Evolutionary conservation across 306 rosid species (phyloP).

Genomic region (Medicago ruthenica): DNA sequence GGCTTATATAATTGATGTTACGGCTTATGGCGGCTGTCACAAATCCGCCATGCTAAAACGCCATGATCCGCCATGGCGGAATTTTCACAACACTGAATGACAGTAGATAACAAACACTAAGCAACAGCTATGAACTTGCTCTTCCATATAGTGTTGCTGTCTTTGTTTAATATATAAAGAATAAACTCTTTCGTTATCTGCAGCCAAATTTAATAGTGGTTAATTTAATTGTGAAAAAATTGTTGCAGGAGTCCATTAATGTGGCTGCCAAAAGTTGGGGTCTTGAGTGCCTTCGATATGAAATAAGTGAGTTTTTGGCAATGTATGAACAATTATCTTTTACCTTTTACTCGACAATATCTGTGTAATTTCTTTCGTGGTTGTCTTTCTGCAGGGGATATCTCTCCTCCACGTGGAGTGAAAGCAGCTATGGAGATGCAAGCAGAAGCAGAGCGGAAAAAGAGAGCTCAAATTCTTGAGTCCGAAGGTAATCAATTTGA

Average conservation of each 20-base stretch:
- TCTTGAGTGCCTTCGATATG: conserved; percentile 92
- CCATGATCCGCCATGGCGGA: background rate
- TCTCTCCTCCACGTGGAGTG: conserved; percentile 96
- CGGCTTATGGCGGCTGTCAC: background rate
- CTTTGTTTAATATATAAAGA: background rate
- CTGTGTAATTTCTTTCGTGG: conserved; percentile 20
- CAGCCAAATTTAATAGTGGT: conserved; percentile 23
- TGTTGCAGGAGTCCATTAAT: conserved; percentile 79
- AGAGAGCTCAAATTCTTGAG: conserved; percentile 96
- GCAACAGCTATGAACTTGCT: background rate
- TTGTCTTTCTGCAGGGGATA: conserved; percentile 76
- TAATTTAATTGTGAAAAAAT: conserved; percentile 39
- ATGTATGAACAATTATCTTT: conserved; percentile 26
- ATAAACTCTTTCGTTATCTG: conserved; percentile 8
- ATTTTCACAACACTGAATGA: background rate
- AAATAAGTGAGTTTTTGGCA: conserved; percentile 70
- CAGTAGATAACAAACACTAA: conserved; percentile 28
- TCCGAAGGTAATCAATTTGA: conserved; percentile 75
- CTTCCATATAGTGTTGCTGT: background rate
- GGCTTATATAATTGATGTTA: background rate
- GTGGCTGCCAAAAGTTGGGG: conserved; percentile 94
- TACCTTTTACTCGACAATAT: conserved; percentile 3
- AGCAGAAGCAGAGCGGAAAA: conserved; percentile 97
- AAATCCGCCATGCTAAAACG: background rate
- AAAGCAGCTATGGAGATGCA: conserved; percentile 99